These are phyloP conservation scores for Lactifluus rugatus DNA, from an alignment of 768 basidiomycete genomes.

Conservation along the genomic window DNA sequence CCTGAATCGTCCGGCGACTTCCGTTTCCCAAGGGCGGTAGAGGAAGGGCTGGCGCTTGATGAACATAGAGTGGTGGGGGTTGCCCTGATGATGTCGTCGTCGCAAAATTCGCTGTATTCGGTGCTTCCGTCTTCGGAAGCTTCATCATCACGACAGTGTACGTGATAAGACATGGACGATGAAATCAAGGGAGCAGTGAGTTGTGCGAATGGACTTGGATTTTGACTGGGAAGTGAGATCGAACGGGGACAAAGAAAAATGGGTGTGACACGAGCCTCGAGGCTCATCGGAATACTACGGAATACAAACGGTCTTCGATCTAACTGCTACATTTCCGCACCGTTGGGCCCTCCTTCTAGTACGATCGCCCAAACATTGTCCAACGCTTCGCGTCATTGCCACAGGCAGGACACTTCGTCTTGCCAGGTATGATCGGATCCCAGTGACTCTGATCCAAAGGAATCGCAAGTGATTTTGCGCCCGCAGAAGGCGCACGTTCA, in stretches of 20 bases:
- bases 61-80: background rate
- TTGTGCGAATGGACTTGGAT: background rate
- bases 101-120: conserved; percentile 6
- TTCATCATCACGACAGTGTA: background rate
- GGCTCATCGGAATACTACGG: background rate
- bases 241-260: background rate
- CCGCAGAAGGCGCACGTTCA: conserved; percentile 92
- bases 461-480: conserved; percentile 94
- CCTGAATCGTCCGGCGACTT: background rate
- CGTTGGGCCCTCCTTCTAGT: conserved; percentile 29
- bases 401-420: conserved; percentile 87
- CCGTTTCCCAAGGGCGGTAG: conserved; percentile 4
- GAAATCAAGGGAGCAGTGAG: background rate
- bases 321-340: background rate
- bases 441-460: conserved; percentile 88
- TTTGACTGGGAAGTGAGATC: background rate
- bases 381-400: conserved; percentile 84
- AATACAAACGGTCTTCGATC: background rate
- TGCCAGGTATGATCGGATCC: conserved; percentile 67
- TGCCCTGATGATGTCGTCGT: background rate
- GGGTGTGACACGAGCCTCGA: background rate
- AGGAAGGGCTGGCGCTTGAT: background rate
- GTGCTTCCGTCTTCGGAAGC: conserved; percentile 1
- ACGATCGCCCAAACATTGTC: conserved; percentile 93
- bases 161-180: background rate